These are phyloP conservation scores for Pichia sp. DNA, from an alignment of 1,139 yeast genomes.

Conservation along the genomic window DNA sequence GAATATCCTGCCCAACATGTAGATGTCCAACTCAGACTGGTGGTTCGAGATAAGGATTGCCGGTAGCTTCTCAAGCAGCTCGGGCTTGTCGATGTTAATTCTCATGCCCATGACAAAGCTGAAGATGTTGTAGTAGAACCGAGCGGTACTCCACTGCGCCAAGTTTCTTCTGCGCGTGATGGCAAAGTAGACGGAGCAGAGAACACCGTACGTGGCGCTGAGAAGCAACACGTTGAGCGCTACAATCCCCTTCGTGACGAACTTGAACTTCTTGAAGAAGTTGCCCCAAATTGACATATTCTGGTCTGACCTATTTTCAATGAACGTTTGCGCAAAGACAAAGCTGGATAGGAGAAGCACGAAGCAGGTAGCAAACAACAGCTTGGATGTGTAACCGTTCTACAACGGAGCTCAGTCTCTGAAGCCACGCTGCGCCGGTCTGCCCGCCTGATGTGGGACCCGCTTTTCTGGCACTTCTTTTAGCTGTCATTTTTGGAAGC, in stretches of 20 bases:
- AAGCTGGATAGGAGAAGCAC: slow-evolving; percentile 10
- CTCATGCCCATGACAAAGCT: slow-evolving; percentile 62
- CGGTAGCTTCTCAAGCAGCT: slow-evolving; percentile 53
- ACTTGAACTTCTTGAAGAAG: slow-evolving; percentile 36
- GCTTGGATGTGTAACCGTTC: slow-evolving; percentile 1
- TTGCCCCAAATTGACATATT: slow-evolving; percentile 25
- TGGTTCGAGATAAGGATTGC: slow-evolving; percentile 87
- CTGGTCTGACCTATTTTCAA: slow-evolving; percentile 2
- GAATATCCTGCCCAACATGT: slow-evolving; percentile 74
- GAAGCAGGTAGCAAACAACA: slow-evolving; percentile 7
- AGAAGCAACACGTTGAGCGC: slow-evolving; percentile 52
- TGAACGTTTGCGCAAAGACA: slow-evolving; percentile 6
- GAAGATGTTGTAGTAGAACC: slow-evolving; percentile 65
- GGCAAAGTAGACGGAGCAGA: slow-evolving; percentile 65
- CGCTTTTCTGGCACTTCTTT: too few relatives aligned
- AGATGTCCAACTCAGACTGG: slow-evolving; percentile 83
- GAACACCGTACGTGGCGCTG: slow-evolving; percentile 70
- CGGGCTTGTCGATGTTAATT: slow-evolving; percentile 62
- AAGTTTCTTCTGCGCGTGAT: slow-evolving; percentile 70
- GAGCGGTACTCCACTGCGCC: slow-evolving; percentile 87
- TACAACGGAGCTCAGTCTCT: background rate
- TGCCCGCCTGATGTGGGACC: too few relatives aligned
- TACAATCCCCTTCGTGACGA: slow-evolving; percentile 50
- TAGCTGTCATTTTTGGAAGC: too few relatives aligned
- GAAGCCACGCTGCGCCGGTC: too few relatives aligned